These are phyloP conservation scores for Pythium sukuiense DNA, from an alignment of 352 stramenopile species.

Conservation along the genomic window DNA sequence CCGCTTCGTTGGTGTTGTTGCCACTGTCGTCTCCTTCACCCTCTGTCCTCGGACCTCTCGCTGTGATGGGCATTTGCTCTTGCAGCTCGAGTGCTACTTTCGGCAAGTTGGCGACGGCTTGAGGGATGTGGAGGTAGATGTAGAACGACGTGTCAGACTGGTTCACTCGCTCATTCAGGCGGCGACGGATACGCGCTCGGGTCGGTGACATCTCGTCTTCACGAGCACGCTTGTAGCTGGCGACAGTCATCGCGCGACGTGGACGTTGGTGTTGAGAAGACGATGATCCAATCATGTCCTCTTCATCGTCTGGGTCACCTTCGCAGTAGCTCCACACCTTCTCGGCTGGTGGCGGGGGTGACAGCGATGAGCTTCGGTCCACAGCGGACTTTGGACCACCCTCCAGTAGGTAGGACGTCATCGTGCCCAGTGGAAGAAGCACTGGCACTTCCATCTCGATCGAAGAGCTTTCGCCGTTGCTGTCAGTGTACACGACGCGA, in stretches of 20 bases:
- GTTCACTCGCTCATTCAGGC: slow-evolving; percentile 52
- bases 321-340: slow-evolving; percentile 41
- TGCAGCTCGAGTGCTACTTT: slow-evolving; percentile 72
- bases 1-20: slow-evolving; percentile 25
- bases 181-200: slow-evolving; percentile 53
- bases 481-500: slow-evolving; percentile 56
- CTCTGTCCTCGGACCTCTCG: slow-evolving; percentile 14
- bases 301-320: slow-evolving; percentile 23
- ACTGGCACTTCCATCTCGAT: slow-evolving; percentile 81
- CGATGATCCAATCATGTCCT: slow-evolving; percentile 25
- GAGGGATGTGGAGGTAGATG: slow-evolving; percentile 64
- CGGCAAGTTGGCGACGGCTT: slow-evolving; percentile 59
- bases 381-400: slow-evolving; percentile 28
- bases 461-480: slow-evolving; percentile 43
- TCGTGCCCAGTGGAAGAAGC: slow-evolving; percentile 59
- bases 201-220: slow-evolving; percentile 48
- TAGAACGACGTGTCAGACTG: slow-evolving; percentile 56
- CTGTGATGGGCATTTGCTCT: slow-evolving; percentile 34
- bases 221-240: slow-evolving; percentile 24
- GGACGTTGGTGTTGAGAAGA: slow-evolving; percentile 14
- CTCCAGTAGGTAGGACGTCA: slow-evolving; percentile 64
- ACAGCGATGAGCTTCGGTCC: slow-evolving; percentile 47
- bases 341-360: slow-evolving; percentile 54
- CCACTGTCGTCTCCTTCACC: slow-evolving; percentile 1
- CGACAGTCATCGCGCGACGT: slow-evolving; percentile 23